Base-by-base conservation (phyloP, 1,284 basidiomycete genomes). In the Trichosporon asahii region DNA sequence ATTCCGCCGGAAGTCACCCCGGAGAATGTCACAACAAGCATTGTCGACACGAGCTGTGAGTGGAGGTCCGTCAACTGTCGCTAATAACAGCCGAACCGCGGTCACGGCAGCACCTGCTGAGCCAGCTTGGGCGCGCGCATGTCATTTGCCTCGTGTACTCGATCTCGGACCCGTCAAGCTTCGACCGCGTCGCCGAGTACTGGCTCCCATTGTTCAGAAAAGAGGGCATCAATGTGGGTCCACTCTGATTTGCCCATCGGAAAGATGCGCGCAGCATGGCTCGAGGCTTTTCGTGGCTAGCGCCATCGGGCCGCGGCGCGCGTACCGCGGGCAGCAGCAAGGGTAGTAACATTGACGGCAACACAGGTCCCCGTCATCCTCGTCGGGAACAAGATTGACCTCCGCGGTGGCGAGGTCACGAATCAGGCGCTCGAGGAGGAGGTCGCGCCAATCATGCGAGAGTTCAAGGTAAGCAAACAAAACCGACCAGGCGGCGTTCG, bases 181-280 rank as follows among this genome's bases (percentile, higher is more conserved):
- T 99, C 83, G 94, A 98, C 84, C 90, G 96, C 69, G 95, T 99
- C 83, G 93, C 95, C 33, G 91, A 95, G n/a, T 98, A 94, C 83
- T 99, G 96, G 96, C 86, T 99, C 67, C 96, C 96, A n/a, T 90
- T 94, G 78, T 97, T 99, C 84, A 89, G 95, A 60, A 92, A 95
- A 75, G 87, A 98, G 31, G 96, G 96, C 71, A 93, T 97, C 78
- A 96, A 97, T 85, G 93, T 94, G 80, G 74, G 85, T 84, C 40
- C 18, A 44, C 18, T 18, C 40, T 44, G 40, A 44, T 44, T 44
- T n/a, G 53, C 31, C 31, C 61, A 63, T 55, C 53, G 44, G 23
- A 18, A 69, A 35, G 68, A 44, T 27, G 46, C 21, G 65, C 66
- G 44, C 12, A 33, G 37, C 18, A 12, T 29, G 23, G 21, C 25